A percentile compares a stretch with the other conserved stretches of the same genome.
Conservation (phyloP, 1,139 yeast species). For the Suhomyces atakaporum region DNA sequence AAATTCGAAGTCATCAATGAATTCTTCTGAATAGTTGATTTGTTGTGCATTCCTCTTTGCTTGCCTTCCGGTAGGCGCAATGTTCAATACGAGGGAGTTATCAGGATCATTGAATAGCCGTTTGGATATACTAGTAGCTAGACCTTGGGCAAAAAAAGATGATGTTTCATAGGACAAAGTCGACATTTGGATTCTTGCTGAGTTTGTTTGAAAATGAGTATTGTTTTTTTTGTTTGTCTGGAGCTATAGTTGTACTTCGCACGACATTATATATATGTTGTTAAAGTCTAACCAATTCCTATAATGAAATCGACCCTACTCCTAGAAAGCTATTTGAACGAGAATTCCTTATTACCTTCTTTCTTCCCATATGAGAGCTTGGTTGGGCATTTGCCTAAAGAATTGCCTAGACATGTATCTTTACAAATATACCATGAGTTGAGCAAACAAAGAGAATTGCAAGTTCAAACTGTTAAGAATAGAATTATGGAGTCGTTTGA, state of each 20-base stretch:
- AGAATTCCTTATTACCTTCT: neutral
- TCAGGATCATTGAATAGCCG: constrained; percentile 55
- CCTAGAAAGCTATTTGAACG: neutral
- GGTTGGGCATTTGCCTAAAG: constrained; percentile 19
- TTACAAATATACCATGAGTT: constrained; percentile 22
- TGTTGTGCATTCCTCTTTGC: constrained; percentile 75
- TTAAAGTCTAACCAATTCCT: constrained; percentile 2
- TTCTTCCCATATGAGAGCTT: constrained; percentile 10
- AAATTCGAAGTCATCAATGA: constrained; percentile 65
- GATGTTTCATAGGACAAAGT: constrained; percentile 17
- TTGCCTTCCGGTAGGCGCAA: constrained; percentile 74
- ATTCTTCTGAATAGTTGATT: constrained; percentile 78
- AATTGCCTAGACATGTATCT: constrained; percentile 15
- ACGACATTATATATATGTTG: too few species aligned
- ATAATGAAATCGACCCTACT: constrained; percentile 2
- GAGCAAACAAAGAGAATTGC: constrained; percentile 24
- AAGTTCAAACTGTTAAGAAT: constrained; percentile 7
- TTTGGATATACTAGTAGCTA: constrained; percentile 20
- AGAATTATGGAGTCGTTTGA: constrained; percentile 25
- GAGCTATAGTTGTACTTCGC: constrained; percentile 10
- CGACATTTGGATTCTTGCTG: constrained; percentile 12
- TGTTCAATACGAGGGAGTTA: constrained; percentile 54
- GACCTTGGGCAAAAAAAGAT: constrained; percentile 20
- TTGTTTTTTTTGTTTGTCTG: constrained; percentile 1
- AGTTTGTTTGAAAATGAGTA: too few species aligned